phyloP scores from a whole-genome alignment of 306 rosid genomes.

The Hippophae tibetana region DNA sequence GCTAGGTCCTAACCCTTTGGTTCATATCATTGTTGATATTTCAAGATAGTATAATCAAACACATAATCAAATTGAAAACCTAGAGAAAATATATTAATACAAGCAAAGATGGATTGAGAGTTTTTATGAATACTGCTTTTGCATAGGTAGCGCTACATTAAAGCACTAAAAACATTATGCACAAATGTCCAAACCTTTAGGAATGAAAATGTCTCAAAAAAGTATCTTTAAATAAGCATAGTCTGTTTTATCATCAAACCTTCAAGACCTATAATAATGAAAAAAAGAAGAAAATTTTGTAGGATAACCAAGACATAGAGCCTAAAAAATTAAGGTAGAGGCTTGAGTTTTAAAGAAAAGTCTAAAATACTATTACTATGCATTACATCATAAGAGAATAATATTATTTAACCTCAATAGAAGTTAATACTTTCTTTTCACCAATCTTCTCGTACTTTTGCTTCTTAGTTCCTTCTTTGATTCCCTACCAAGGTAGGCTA shows the following conservation, averaged over 20 bases:
- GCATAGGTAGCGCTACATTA: no score
- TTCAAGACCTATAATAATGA: slow-evolving; percentile 89
- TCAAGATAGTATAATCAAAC: no score
- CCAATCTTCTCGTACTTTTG: slow-evolving; percentile 97
- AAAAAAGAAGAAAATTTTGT: slow-evolving; percentile 93
- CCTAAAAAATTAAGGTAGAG: slow-evolving; percentile 29
- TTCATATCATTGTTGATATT: no score
- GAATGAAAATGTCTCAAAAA: slow-evolving; percentile 88
- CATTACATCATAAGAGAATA: not conserved
- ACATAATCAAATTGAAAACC: no score
- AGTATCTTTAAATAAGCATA: slow-evolving; percentile 94
- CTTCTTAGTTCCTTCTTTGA: slow-evolving; percentile 92
- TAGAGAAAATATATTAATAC: no score
- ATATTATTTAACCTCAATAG: slow-evolving; percentile 10
- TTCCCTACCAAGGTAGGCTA: slow-evolving; percentile 99
- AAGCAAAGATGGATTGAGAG: no score
- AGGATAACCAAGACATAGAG: slow-evolving; percentile 84
- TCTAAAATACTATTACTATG: slow-evolving; percentile 4
- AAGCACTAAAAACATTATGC: no score
- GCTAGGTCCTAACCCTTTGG: no score
- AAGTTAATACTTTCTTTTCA: slow-evolving; percentile 91
- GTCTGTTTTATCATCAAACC: slow-evolving; percentile 95
- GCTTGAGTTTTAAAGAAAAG: slow-evolving; percentile 19
- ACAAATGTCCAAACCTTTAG: slow-evolving; percentile 57
- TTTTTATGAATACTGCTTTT: no score